These are phyloP conservation scores for Phanerochaete carnosa DNA, from an alignment of 768 basidiomycete species.

Conservation along the genomic window DNA sequence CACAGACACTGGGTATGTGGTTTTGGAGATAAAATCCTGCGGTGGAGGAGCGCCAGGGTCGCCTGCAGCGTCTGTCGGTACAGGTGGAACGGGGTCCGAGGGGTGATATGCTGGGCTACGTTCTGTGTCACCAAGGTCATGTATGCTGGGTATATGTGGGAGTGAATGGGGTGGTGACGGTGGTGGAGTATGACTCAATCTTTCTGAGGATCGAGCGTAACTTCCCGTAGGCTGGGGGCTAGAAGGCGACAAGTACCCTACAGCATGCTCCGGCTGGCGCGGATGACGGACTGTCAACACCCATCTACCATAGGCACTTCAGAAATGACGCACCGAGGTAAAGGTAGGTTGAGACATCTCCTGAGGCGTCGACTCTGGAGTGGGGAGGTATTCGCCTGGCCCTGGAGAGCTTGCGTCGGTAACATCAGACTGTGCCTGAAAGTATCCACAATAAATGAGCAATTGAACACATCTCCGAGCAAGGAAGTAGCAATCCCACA, in stretches of 20 bases:
- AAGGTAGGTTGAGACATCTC: background rate
- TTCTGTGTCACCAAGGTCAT: background rate
- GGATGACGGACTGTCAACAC: background rate
- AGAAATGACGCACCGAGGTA: background rate
- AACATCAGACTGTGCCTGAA: constrained; percentile 4
- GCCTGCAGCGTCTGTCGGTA: background rate
- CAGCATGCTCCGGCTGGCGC: background rate
- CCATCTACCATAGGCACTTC: background rate
- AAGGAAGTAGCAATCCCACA: background rate
- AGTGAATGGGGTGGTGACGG: background rate
- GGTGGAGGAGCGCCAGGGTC: background rate
- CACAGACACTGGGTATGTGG: background rate
- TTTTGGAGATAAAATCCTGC: background rate
- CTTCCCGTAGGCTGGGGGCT: background rate
- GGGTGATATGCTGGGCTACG: background rate
- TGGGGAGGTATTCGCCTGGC: background rate
- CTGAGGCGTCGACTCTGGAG: background rate
- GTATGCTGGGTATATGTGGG: background rate
- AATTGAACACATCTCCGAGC: background rate
- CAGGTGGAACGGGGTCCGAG: background rate
- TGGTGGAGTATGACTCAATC: background rate
- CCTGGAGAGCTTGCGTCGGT: background rate
- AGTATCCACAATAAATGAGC: background rate
- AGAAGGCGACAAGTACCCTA: background rate
- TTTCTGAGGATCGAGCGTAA: background rate